Evolutionary conservation across 148 eudicot genomes (phyloP), one percentile per base, ranked within the genome.

Genomic region (Cornus florida): DNA sequence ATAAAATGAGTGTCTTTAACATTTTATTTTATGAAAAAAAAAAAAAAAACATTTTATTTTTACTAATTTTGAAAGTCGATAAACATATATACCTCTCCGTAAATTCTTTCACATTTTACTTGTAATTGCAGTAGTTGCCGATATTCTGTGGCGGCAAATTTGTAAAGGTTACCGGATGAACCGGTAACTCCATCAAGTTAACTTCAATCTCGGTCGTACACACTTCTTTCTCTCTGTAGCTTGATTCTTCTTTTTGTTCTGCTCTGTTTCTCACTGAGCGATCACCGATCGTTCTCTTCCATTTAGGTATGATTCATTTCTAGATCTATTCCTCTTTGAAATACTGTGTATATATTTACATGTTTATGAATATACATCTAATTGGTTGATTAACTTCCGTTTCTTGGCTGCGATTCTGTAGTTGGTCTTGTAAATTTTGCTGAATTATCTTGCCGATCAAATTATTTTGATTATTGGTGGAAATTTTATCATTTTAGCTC

Each of bases 221-320:
- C 62, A 13, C 62, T 0, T 3, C 20, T 16, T 38, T 32, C 12
- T 14, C n/a, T 23, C 64, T 24, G 46, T 41, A 41, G 46, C 46
- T 41, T 41, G 7, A 41, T 13, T 6, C 10, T 10, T 4, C 62
- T 57, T 57, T 17, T 57, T 1, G 16, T 17, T 57, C 19, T 57
- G 14, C 62, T 57, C 62, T 57, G 19, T 57, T 17, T 57, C n/a
- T n/a, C n/a, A n/a, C 69, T 24, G 5, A 22, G 41, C 6, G 79
- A 67, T 76, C 72, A 60, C 64, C 79, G 79, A 76, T 76, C 79
- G 24, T 57, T 57, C 62, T 17, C 62, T 57, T 57, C 20, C 20
- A 17, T 57, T 13, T 12, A 57, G 62, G 62, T 57, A 57, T 57
- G 16, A 5, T 57, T 57, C 62, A 1, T 57, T 43, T 62, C 32